Conservation (phyloP, 371 early-diverging fungal genomes). For the Mycotypha africana region DNA sequence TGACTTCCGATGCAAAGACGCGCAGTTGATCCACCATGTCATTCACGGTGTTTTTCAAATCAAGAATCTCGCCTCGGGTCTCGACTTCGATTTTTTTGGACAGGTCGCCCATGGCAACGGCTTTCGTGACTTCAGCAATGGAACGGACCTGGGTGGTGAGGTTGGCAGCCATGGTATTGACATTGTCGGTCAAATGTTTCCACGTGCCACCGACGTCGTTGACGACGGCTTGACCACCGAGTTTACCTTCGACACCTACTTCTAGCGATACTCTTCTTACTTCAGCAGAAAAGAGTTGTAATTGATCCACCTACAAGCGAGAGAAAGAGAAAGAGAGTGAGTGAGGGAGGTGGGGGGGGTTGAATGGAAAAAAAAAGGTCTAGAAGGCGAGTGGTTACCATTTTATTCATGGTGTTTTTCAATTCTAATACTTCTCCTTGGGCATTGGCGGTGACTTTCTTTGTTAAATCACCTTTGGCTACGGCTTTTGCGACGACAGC, state of each 20-base stretch:
- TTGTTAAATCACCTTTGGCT: constrained; percentile 37
- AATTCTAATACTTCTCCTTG: constrained; percentile 45
- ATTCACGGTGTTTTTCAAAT: constrained; percentile 49
- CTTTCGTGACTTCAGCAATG: constrained; percentile 49
- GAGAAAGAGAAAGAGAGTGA: constrained; percentile 22
- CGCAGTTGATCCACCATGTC: constrained; percentile 58
- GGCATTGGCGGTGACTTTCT: constrained; percentile 44
- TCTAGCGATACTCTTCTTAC: constrained; percentile 37
- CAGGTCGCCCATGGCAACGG: constrained; percentile 61
- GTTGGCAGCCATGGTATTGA: constrained; percentile 54
- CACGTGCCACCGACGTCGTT: constrained; percentile 49
- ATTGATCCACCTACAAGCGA: constrained; percentile 30
- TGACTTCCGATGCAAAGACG: constrained; percentile 43
- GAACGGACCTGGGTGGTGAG: constrained; percentile 55
- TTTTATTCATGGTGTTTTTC: constrained; percentile 42
- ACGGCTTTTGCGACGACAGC: constrained; percentile 44
- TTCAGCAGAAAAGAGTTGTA: constrained; percentile 35
- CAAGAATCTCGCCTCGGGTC: constrained; percentile 45
- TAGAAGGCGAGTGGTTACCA: constrained; percentile 16
- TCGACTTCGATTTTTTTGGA: constrained; percentile 50
- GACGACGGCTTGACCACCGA: constrained; percentile 34
- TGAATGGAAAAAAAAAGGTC: not conserved
- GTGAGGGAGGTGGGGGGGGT: not conserved
- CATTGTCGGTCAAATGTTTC: constrained; percentile 56
- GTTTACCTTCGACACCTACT: constrained; percentile 55